A percentile compares a stretch with the other conserved stretches of the same genome.
These are phyloP conservation scores for Coemansia sp. DNA, from an alignment of 192 early-diverging fungal genomes.

Conservation along the genomic window DNA sequence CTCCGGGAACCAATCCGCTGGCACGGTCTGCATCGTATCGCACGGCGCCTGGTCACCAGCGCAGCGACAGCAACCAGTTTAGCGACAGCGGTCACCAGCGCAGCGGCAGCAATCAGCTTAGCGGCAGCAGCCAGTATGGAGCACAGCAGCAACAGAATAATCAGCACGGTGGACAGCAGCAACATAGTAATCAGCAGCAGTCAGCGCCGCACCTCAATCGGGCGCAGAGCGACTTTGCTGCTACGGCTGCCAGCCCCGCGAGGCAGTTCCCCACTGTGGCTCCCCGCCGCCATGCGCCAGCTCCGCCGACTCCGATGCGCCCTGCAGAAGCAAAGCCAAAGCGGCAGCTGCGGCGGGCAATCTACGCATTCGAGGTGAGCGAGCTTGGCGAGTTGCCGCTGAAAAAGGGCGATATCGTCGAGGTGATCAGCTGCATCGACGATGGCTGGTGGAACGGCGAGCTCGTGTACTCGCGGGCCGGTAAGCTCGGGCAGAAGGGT, in stretches of 20 bases:
- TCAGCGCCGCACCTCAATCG: conserved; percentile 30
- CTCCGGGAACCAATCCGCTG: conserved; percentile 16
- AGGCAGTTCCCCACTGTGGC: conserved; percentile 35
- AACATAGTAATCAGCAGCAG: conserved; percentile 11
- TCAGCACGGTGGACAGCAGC: background rate
- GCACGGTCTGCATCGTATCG: conserved; percentile 33
- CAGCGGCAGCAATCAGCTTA: conserved; percentile 23
- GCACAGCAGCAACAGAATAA: conserved; percentile 9
- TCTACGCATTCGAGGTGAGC: conserved; percentile 81
- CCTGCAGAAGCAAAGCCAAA: conserved; percentile 38
- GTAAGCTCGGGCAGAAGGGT: conserved; percentile 53
- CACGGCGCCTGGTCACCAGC: conserved; percentile 12
- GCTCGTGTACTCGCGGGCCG: conserved; percentile 55
- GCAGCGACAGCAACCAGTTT: conserved; percentile 34
- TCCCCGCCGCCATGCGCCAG: conserved; percentile 52
- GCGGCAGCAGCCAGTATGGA: conserved; percentile 24
- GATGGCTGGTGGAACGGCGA: conserved; percentile 96
- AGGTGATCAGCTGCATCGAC: conserved; percentile 80
- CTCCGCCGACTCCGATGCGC: conserved; percentile 49
- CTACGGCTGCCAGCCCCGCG: conserved; percentile 9
- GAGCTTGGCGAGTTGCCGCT: conserved; percentile 79
- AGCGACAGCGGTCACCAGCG: conserved; percentile 28
- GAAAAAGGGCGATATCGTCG: conserved; percentile 81
- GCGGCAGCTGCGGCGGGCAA: conserved; percentile 52
- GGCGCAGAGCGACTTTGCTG: conserved; percentile 44